A percentile compares a stretch with the other conserved stretches of the same genome.
These are phyloP conservation scores for Chloranthus sessilifolius DNA, from an alignment of 164 flowering plant species.

Conservation along the genomic window DNA sequence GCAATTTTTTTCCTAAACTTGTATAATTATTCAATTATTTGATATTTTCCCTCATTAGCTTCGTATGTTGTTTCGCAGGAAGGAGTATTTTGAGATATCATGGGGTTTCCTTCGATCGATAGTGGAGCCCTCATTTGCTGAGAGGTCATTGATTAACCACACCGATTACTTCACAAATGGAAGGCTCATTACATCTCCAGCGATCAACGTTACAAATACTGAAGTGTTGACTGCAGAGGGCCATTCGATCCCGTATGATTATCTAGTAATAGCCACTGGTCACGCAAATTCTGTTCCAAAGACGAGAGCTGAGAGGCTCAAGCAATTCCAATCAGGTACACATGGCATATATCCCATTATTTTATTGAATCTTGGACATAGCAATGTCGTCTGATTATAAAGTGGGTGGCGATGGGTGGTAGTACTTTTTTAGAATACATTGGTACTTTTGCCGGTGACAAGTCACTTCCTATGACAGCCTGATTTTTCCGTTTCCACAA, in stretches of 20 bases:
- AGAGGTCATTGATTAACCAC: slow-evolving; percentile 66
- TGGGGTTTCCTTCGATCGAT: slow-evolving; percentile 77
- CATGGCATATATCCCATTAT: neutral
- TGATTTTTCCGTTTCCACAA: too few relatives aligned
- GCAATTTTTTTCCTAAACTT: neutral
- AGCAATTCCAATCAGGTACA: slow-evolving; percentile 46
- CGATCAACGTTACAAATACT: slow-evolving; percentile 33
- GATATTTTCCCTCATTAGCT: neutral
- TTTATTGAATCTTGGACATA: too few relatives aligned
- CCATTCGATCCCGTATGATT: slow-evolving; percentile 49
- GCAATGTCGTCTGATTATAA: too few relatives aligned
- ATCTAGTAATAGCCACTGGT: slow-evolving; percentile 85
- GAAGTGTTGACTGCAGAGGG: slow-evolving; percentile 66
- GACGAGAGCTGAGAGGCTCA: slow-evolving; percentile 43
- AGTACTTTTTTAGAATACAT: too few relatives aligned
- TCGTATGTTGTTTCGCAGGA: slow-evolving; percentile 39
- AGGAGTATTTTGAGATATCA: slow-evolving; percentile 86
- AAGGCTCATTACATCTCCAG: slow-evolving; percentile 41
- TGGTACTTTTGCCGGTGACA: too few relatives aligned
- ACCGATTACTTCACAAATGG: slow-evolving; percentile 62
- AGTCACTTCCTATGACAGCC: too few relatives aligned
- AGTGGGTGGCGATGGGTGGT: too few relatives aligned
- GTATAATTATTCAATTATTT: neutral
- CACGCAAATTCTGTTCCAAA: slow-evolving; percentile 44
- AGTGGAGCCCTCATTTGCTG: slow-evolving; percentile 89